Percentiles rank a stretch among this genome's conserved stretches.
phyloP scores from a whole-genome alignment of 306 rosid genomes.

The Corylus americana region DNA sequence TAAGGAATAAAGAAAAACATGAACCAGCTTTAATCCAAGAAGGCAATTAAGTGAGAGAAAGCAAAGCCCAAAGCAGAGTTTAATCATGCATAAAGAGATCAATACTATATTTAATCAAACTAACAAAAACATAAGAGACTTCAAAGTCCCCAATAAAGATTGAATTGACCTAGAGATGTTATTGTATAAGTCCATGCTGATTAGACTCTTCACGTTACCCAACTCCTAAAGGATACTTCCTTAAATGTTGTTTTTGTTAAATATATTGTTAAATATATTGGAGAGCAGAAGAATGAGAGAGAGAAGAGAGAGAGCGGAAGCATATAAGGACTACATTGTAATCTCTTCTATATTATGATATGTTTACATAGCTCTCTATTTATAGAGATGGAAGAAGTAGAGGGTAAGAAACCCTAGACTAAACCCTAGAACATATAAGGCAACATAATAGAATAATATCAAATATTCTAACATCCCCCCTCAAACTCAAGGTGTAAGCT shows the following conservation, averaged over 20 bases:
- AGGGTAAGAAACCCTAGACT: too few species aligned
- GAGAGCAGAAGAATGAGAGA: too few species aligned
- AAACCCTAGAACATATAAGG: too few species aligned
- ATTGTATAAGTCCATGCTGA: constrained; percentile 89
- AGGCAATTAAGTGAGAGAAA: background rate
- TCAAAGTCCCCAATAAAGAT: constrained; percentile 70
- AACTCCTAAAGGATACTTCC: constrained; percentile 86
- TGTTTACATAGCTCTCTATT: too few species aligned
- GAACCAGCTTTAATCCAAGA: background rate
- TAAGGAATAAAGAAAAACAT: background rate
- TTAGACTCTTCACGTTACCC: constrained; percentile 76
- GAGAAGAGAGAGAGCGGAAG: too few species aligned
- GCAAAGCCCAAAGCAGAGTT: constrained; percentile 6
- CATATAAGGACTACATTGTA: too few species aligned
- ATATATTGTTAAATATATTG: too few species aligned
- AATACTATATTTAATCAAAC: constrained; percentile 30
- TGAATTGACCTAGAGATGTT: constrained; percentile 83
- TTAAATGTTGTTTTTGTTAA: constrained; percentile 69
- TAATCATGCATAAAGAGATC: constrained; percentile 2
- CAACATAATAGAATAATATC: too few species aligned
- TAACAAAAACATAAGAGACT: constrained; percentile 91
- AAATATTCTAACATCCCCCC: too few species aligned
- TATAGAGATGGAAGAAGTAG: too few species aligned
- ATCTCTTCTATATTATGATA: too few species aligned
- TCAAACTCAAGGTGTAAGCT: too few species aligned